These are phyloP conservation scores for Madurella mycetomatis DNA, from an alignment of 2,329 filamentous ascomycete species.

Conservation along the genomic window DNA sequence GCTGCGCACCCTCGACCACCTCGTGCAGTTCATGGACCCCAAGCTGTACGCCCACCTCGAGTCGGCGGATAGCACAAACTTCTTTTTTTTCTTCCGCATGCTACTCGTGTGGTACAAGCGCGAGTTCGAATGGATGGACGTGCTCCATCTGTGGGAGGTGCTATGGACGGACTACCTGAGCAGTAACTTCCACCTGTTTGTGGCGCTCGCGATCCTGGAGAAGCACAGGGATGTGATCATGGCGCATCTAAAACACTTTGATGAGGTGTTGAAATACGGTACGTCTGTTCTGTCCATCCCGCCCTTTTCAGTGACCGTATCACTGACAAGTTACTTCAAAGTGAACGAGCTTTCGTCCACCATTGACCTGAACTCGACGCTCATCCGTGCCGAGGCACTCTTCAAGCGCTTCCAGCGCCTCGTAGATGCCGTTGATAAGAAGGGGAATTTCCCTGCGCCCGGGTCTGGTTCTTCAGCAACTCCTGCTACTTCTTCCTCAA, in stretches of 20 bases:
- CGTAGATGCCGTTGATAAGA: slow-evolving; percentile 89
- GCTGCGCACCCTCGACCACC: slow-evolving; percentile 83
- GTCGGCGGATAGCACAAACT: slow-evolving; percentile 90
- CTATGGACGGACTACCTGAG: slow-evolving; percentile 91
- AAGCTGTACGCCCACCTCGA: slow-evolving; percentile 88
- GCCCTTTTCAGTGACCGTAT: neutral
- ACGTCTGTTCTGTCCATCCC: slow-evolving; percentile 34
- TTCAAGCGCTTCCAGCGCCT: slow-evolving; percentile 84
- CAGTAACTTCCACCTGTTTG: slow-evolving; percentile 89
- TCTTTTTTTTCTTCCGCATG: slow-evolving; percentile 99
- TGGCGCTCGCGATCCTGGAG: slow-evolving; percentile 89
- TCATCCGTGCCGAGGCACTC: slow-evolving; percentile 82
- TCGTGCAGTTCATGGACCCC: slow-evolving; percentile 95
- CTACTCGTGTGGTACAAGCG: slow-evolving; percentile 98
- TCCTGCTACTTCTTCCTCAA: neutral
- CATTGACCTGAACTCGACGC: slow-evolving; percentile 82
- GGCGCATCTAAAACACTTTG: slow-evolving; percentile 88
- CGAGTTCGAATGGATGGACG: slow-evolving; percentile 86
- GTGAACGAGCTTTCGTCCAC: slow-evolving; percentile 93
- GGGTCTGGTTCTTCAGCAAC: neutral
- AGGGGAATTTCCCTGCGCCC: slow-evolving; percentile 52
- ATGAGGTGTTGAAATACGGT: slow-evolving; percentile 96
- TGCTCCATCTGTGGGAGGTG: slow-evolving; percentile 83
- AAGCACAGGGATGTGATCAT: slow-evolving; percentile 97
- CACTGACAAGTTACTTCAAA: slow-evolving; percentile 31